phyloP scores from a whole-genome alignment of 371 early-diverging fungal species.

The Batkoa obscura region DNA sequence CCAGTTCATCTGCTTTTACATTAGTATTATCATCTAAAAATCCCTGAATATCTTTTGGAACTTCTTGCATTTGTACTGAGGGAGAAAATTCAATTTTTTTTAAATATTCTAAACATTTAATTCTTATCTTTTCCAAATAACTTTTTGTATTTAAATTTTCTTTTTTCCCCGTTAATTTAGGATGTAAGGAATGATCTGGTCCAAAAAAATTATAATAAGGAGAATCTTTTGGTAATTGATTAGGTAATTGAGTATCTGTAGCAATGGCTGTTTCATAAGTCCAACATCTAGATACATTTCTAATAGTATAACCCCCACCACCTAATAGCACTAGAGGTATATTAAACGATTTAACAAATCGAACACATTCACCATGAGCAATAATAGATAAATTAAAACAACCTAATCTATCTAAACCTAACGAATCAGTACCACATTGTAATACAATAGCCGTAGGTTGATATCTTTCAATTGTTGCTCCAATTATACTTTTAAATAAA shows the following conservation, averaged over 20 bases:
- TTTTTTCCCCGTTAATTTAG: constrained; percentile 46
- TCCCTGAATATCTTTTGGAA: constrained; percentile 61
- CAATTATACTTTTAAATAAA: constrained; percentile 71
- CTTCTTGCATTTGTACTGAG: constrained; percentile 88
- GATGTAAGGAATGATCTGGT: constrained; percentile 73
- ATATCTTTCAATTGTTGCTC: constrained; percentile 53
- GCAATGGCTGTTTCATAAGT: constrained; percentile 84
- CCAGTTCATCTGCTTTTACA: constrained; percentile 26
- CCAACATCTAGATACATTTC: constrained; percentile 89
- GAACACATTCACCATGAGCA: constrained; percentile 82
- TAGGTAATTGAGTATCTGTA: constrained; percentile 51
- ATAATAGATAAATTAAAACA: constrained; percentile 74
- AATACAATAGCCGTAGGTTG: constrained; percentile 71
- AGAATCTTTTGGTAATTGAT: constrained; percentile 37
- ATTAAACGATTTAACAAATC: constrained; percentile 58
- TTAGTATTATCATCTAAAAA: constrained; percentile 43
- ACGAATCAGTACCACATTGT: constrained; percentile 93
- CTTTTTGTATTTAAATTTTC: constrained; percentile 80
- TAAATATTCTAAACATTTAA: constrained; percentile 79
- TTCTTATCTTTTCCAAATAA: constrained; percentile 58
- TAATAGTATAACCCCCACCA: constrained; percentile 90
- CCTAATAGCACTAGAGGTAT: constrained; percentile 76
- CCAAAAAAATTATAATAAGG: constrained; percentile 52
- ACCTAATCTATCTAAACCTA: constrained; percentile 81
- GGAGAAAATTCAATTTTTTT: constrained; percentile 81